phyloP scores from a whole-genome alignment of 2,329 filamentous ascomycete genomes.

The Pseudogymnoascus sp. region DNA sequence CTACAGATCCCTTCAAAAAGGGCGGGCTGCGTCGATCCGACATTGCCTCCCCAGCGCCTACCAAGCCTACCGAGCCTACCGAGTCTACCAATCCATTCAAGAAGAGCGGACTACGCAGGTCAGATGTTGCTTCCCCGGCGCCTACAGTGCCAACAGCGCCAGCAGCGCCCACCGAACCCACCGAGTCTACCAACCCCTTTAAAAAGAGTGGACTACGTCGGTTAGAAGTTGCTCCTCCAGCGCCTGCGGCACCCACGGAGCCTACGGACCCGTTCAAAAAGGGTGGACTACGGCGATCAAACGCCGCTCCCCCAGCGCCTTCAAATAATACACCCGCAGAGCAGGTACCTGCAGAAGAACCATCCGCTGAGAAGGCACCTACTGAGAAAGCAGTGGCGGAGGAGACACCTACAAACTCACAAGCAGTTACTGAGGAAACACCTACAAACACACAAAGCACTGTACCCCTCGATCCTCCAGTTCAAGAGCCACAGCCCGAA shows the following conservation, averaged over 20 bases:
- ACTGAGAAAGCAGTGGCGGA: neutral
- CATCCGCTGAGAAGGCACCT: neutral
- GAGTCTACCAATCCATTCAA: neutral
- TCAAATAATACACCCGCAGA: neutral
- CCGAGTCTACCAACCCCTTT: neutral
- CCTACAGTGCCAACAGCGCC: neutral
- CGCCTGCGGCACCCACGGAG: neutral
- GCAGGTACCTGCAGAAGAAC: neutral
- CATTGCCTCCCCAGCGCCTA: neutral
- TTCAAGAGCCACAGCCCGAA: neutral
- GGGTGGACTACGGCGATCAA: neutral
- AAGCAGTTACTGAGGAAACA: neutral
- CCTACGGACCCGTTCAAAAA: neutral
- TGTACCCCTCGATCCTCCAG: neutral
- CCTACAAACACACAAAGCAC: neutral
- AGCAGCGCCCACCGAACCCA: neutral
- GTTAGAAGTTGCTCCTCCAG: neutral
- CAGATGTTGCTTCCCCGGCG: constrained; percentile 4
- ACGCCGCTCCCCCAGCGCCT: constrained; percentile 6
- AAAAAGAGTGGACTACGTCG: constrained; percentile 3
- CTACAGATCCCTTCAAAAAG: neutral
- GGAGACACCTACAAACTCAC: neutral
- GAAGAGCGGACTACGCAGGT: neutral
- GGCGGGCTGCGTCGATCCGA: constrained; percentile 8
- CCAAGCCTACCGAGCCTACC: constrained; percentile 7